Evolutionary conservation across 2,329 filamentous ascomycete species (phyloP).

Genomic region (Ciborinia camelliae): DNA sequence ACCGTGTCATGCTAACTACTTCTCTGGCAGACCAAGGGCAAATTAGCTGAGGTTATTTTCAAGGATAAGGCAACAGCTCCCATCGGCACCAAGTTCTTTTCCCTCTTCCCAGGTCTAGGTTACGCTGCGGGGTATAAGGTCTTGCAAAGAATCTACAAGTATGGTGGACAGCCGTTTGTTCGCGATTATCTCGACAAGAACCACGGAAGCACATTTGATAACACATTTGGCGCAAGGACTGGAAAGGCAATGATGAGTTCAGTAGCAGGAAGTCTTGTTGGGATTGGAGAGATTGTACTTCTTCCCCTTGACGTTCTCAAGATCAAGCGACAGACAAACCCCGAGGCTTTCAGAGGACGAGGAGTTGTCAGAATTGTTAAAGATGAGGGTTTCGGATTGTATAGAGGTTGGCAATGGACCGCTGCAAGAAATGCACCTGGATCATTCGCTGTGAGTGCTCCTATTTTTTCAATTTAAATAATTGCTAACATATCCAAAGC

Average conservation of each 20-base stretch:
- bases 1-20: slow-evolving; percentile 29
- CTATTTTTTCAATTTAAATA: slow-evolving; percentile 25
- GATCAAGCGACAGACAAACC: slow-evolving; percentile 99
- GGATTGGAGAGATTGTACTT: slow-evolving; percentile 94
- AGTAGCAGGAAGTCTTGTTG: slow-evolving; percentile 90
- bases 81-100: slow-evolving; percentile 76
- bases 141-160: slow-evolving; percentile 97
- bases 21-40: slow-evolving; percentile 44
- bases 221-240: slow-evolving; percentile 89
- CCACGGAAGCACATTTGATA: slow-evolving; percentile 80
- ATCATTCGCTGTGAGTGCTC: slow-evolving; percentile 78
- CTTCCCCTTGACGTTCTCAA: slow-evolving; percentile 95
- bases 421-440: slow-evolving; percentile 95
- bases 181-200: slow-evolving; percentile 81
- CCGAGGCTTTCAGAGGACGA: slow-evolving; percentile 92
- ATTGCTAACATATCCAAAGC: slow-evolving; percentile 47
- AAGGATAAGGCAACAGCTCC: slow-evolving; percentile 77
- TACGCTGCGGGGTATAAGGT: slow-evolving; percentile 98
- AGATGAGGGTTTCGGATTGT: slow-evolving; percentile 93
- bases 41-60: slow-evolving; percentile 88
- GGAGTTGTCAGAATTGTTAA: slow-evolving; percentile 84
- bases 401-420: slow-evolving; percentile 96
- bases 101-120: slow-evolving; percentile 92
- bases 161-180: slow-evolving; percentile 92
- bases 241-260: slow-evolving; percentile 99